These are phyloP conservation scores for Solanum chacoense DNA, from an alignment of 305 asterid genomes.

Conservation along the genomic window DNA sequence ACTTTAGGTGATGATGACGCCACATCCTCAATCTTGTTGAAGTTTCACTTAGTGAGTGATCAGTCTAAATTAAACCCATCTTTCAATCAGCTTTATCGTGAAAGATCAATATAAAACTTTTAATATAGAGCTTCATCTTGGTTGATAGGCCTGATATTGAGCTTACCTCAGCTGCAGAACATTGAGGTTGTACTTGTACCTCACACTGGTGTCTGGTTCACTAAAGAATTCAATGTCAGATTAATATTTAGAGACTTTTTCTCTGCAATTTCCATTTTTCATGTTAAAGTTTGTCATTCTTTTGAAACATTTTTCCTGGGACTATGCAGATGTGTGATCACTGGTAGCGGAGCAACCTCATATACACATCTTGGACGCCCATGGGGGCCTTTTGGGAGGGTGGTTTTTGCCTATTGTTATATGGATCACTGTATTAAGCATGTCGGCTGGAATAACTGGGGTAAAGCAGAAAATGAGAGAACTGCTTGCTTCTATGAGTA, in stretches of 20 bases:
- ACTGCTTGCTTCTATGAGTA: slow-evolving; percentile 96
- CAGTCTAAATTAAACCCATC: background rate
- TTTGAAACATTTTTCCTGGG: background rate
- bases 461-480: slow-evolving; percentile 81
- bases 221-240: background rate
- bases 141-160: background rate
- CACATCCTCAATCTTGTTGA: background rate
- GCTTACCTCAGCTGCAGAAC: background rate
- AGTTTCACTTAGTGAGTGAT: background rate
- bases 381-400: slow-evolving; percentile 98
- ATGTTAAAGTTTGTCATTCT: background rate
- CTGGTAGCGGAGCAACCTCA: slow-evolving; percentile 62
- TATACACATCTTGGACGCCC: slow-evolving; percentile 79
- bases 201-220: background rate
- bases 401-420: slow-evolving; percentile 62
- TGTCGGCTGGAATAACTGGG: slow-evolving; percentile 91
- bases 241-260: background rate
- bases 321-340: slow-evolving; percentile 73
- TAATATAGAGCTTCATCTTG: background rate
- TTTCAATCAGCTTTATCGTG: background rate
- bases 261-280: background rate
- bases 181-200: background rate
- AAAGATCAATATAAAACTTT: background rate
- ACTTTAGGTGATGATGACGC: background rate
- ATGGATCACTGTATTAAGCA: slow-evolving; percentile 69